A percentile compares a stretch with the other conserved stretches of the same genome.
phyloP scores from a whole-genome alignment of 2,329 filamentous ascomycete genomes.

The Xylaria hypoxylon region DNA sequence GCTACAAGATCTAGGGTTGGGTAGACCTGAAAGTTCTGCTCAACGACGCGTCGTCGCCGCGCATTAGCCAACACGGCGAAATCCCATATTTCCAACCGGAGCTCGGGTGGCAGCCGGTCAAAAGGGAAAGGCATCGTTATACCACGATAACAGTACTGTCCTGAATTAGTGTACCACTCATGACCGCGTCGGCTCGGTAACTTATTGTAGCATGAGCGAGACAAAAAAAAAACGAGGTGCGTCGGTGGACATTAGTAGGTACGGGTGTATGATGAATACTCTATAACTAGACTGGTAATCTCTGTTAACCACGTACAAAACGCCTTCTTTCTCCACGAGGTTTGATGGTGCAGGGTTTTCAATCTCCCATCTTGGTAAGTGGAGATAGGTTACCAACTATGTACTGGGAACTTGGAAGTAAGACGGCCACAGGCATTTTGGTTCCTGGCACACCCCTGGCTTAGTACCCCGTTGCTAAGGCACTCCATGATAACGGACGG shows the following conservation, averaged over 20 bases:
- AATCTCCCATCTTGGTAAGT: constrained; percentile 12
- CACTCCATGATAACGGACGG: neutral
- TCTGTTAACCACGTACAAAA: too few species aligned
- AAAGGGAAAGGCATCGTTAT: constrained; percentile 19
- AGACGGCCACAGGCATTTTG: constrained; percentile 10
- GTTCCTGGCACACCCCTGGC: constrained; percentile 9
- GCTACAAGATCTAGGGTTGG: constrained; percentile 34
- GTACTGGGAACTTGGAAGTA: neutral
- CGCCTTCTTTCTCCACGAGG: neutral
- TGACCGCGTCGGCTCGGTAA: constrained; percentile 10
- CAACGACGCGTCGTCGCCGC: constrained; percentile 33
- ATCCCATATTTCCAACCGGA: constrained; percentile 36
- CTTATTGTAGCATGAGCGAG: neutral
- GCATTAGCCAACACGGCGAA: constrained; percentile 26
- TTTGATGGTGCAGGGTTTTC: constrained; percentile 5
- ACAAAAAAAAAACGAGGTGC: neutral
- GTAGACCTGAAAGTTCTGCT: constrained; percentile 33
- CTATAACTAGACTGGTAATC: too few species aligned
- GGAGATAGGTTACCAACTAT: constrained; percentile 9
- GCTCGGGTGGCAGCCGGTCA: constrained; percentile 31
- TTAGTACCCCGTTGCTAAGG: constrained; percentile 1
- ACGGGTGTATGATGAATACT: too few species aligned
- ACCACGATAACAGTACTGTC: neutral
- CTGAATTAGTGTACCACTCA: constrained; percentile 6
- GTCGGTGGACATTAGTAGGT: too few species aligned